Percentiles rank a stretch among this genome's conserved stretches.
Conservation (phyloP, 345 rosid genomes). For the Eucalyptus camaldulensis region DNA sequence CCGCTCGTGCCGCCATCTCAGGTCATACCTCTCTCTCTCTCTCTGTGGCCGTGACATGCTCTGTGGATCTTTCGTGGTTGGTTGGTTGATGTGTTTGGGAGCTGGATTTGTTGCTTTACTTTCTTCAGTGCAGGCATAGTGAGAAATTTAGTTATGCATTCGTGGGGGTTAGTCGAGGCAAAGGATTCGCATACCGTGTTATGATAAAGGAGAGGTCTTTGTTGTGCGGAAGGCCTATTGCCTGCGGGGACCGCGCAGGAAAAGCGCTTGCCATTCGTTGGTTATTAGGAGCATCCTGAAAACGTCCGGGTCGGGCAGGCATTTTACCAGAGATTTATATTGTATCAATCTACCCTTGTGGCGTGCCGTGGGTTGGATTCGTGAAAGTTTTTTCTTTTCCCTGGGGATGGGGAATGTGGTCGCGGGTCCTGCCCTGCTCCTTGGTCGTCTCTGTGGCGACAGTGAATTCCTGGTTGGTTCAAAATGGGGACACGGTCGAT, state of each 20-base stretch:
- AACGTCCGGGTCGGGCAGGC: too few species aligned
- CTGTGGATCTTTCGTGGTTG: fast-evolving
- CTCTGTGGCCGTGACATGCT: neutral
- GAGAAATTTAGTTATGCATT: neutral
- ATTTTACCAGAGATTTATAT: too few species aligned
- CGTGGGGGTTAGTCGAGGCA: neutral
- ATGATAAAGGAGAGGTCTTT: neutral
- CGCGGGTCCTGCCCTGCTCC: neutral
- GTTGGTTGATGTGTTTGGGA: neutral
- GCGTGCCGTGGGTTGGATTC: neutral
- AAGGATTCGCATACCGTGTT: neutral
- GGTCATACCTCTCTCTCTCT: neutral
- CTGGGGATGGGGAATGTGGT: neutral
- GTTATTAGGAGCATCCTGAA: too few species aligned
- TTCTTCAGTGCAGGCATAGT: neutral
- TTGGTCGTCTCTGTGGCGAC: neutral
- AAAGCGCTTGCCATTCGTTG: too few species aligned
- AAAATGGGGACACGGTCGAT: neutral
- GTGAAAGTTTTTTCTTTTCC: neutral
- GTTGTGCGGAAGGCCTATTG: fast-evolving
- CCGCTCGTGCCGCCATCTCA: neutral
- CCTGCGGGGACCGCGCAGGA: neutral
- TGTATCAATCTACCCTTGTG: neutral
- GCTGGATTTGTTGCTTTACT: neutral
- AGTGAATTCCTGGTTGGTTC: neutral